Conservation (phyloP, 148 eudicot genomes). For the Vaccinium macrocarpon region DNA sequence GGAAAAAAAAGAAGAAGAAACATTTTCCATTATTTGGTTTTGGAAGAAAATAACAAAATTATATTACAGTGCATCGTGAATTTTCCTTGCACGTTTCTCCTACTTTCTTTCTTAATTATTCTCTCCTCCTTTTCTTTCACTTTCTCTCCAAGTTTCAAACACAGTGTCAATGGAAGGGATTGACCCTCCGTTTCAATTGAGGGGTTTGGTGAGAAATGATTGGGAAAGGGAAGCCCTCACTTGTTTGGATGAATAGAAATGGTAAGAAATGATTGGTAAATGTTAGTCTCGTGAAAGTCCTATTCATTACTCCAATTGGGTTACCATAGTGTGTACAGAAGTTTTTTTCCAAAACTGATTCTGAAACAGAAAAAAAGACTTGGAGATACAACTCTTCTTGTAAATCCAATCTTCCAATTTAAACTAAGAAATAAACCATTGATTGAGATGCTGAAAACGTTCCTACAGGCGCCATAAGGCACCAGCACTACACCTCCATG, state of each 20-base stretch:
- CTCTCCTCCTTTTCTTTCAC: background rate
- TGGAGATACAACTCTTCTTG: background rate
- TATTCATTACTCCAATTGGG: background rate
- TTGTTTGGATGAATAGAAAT: background rate
- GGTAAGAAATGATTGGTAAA: background rate
- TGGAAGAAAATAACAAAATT: too few species aligned
- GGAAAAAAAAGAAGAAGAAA: background rate
- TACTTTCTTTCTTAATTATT: too few species aligned
- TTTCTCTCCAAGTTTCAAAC: background rate
- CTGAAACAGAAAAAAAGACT: background rate
- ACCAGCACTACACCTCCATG: slow-evolving; percentile 15
- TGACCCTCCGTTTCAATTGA: background rate
- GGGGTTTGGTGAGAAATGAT: background rate
- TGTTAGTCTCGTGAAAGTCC: background rate
- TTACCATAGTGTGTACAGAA: background rate
- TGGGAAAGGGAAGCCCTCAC: background rate
- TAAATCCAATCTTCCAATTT: background rate
- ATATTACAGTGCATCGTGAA: too few species aligned
- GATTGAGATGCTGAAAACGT: background rate
- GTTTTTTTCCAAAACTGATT: background rate
- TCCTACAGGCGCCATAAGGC: background rate
- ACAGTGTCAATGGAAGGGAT: background rate
- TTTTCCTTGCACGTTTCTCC: too few species aligned
- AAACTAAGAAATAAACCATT: background rate
- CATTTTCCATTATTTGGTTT: background rate